Base-by-base conservation (phyloP, 176 grass and related monocot species). In the Avena atlantica region DNA sequence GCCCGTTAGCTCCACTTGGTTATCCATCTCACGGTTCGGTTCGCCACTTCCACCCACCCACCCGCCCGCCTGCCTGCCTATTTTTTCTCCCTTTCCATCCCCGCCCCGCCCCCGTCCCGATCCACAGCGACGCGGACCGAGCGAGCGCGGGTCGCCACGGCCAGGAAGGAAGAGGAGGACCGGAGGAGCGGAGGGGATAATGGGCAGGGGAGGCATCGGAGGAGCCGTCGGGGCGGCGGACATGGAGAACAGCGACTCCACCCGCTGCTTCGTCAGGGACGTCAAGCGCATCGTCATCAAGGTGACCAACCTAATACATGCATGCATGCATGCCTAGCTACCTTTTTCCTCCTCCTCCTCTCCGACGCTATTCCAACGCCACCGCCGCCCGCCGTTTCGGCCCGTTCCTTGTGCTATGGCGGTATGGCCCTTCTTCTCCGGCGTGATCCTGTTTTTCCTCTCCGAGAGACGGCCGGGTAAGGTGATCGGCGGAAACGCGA, bases 221-320 rank as follows among this genome's bases (percentile, higher is more conserved):
- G 73, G 51, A 9, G 85, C 42, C 65, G 74, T 48, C 5, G 65
- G 20, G 47, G 80, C 78, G 52, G 84, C 68, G 31, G 80, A n/a
- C 88, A 62, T 92, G 67, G 90, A 90, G 74, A 83, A 86, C 71
- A 91, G 88, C 89, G 94, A 99, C 86, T 61, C 91, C 9, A 76
- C 85, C 71, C 58, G 97, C 27, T 40, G 9, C 51, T 99, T 99
- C 88, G 73, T 96, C 47, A 93, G 65, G 58, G 87, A 91, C 63
- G 97, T 99, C 13, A 93, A 89, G 81, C 92, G 97, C 40, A 62
- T 99, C 75, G 27, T 99, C 78, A 83, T 99, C 49, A 99, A 99
- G 89, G 97, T 99, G 27, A 66, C 36, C 51, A 53, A 4, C 14
- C 6, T 56, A 19, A 6, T 57, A 57, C 55, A 19, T 57, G 50